These are phyloP conservation scores for Pneumocystis wakefieldiae DNA, from an alignment of 1,139 yeast genomes.

Conservation along the genomic window DNA sequence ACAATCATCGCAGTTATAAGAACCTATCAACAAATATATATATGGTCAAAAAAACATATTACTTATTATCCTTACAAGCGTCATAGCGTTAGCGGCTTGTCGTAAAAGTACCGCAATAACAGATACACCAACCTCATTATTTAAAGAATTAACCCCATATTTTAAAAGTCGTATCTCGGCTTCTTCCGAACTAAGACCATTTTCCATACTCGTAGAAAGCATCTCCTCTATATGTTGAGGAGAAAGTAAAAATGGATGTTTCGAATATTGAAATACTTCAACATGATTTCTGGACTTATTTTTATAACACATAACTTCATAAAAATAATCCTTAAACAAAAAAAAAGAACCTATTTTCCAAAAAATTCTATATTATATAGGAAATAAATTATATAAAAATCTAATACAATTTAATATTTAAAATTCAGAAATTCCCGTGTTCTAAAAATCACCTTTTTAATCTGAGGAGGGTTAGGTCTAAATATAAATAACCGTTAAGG, in stretches of 20 bases:
- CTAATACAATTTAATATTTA: too few relatives aligned
- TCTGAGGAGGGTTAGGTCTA: too few relatives aligned
- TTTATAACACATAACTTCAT: neutral
- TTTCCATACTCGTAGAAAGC: slow-evolving; percentile 29
- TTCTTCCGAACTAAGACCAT: slow-evolving; percentile 35
- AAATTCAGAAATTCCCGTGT: too few relatives aligned
- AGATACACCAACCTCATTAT: slow-evolving; percentile 48
- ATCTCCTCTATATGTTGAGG: slow-evolving; percentile 10
- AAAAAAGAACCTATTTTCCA: neutral
- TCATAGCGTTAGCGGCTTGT: slow-evolving; percentile 71
- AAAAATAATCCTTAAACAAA: neutral
- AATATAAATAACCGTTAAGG: too few relatives aligned
- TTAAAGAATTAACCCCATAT: slow-evolving; percentile 48
- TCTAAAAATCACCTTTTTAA: too few relatives aligned
- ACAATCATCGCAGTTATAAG: slow-evolving; percentile 60
- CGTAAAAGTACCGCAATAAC: slow-evolving; percentile 43
- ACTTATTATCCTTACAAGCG: slow-evolving; percentile 24
- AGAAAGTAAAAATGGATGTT: slow-evolving; percentile 1
- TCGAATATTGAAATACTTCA: neutral
- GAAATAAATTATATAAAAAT: too few relatives aligned
- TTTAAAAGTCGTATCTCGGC: slow-evolving; percentile 25
- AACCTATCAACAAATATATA: slow-evolving; percentile 23
- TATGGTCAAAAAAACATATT: slow-evolving; percentile 6
- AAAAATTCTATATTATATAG: too few relatives aligned
- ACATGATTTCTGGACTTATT: neutral